phyloP scores from a whole-genome alignment of 768 basidiomycete species.

The Hortiboletus campestris region DNA sequence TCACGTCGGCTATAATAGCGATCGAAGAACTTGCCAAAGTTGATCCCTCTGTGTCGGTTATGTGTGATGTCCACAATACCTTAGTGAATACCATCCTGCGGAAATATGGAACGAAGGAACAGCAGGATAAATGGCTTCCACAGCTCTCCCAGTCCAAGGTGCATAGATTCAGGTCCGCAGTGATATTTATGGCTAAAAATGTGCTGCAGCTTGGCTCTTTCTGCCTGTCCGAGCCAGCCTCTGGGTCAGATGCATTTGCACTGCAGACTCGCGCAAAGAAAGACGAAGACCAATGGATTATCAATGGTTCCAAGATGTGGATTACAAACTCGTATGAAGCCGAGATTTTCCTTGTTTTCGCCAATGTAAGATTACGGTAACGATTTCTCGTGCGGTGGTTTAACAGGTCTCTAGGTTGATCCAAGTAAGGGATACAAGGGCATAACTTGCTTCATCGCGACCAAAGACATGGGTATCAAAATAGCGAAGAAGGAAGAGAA shows the following conservation, averaged over 20 bases:
- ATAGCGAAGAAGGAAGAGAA: constrained; percentile 99
- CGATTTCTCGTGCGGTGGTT: not conserved
- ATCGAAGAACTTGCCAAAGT: constrained; percentile 97
- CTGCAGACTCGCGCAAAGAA: constrained; percentile 90
- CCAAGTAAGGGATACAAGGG: constrained; percentile 97
- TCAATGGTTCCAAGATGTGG: constrained; percentile 99
- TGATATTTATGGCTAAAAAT: not conserved
- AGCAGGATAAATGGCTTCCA: constrained; percentile 88
- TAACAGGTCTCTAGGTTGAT: constrained; percentile 52
- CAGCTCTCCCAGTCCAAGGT: constrained; percentile 78
- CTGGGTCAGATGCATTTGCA: constrained; percentile 97
- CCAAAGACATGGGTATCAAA: constrained; percentile 94
- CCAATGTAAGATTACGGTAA: constrained; percentile 62
- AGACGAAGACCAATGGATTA: constrained; percentile 79
- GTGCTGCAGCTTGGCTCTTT: constrained; percentile 82
- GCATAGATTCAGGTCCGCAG: not conserved
- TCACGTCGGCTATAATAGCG: constrained; percentile 92
- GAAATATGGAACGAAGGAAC: constrained; percentile 78
- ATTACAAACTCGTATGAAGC: constrained; percentile 95
- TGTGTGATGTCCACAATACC: constrained; percentile 98
- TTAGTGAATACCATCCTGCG: constrained; percentile 94
- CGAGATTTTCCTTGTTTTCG: constrained; percentile 91
- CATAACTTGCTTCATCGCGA: constrained; percentile 95
- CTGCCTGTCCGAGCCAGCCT: constrained; percentile 88
- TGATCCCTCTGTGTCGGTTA: constrained; percentile 93